Conservation (phyloP, 2,329 filamentous ascomycete species). For the Ceratocystis papillata region DNA sequence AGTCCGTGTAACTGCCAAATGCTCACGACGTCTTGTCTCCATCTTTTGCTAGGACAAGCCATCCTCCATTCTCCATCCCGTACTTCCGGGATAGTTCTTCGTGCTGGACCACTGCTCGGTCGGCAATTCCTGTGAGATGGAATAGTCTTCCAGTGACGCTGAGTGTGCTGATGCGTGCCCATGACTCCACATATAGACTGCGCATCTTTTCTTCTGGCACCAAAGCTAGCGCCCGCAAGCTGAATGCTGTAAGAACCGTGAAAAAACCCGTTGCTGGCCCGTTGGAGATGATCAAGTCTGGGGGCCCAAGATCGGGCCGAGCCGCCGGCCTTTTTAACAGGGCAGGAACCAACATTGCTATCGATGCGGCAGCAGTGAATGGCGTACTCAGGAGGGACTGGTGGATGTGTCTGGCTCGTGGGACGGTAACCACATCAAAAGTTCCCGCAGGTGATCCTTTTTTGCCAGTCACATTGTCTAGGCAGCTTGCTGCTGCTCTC, state of each 20-base stretch:
- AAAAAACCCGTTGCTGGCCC: conserved; percentile 82
- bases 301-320: conserved; percentile 33
- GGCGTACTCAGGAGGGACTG: conserved; percentile 68
- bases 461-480: neutral
- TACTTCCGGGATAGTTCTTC: conserved; percentile 45
- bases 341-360: conserved; percentile 50
- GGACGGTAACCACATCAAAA: conserved; percentile 57
- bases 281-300: conserved; percentile 76
- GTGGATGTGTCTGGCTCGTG: conserved; percentile 69
- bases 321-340: conserved; percentile 35
- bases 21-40: neutral
- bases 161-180: conserved; percentile 71
- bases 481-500: neutral
- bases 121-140: conserved; percentile 51
- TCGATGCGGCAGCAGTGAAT: conserved; percentile 53
- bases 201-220: conserved; percentile 49
- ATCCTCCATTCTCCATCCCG: conserved; percentile 26
- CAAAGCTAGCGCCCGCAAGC: conserved; percentile 38
- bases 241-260: conserved; percentile 44
- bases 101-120: conserved; percentile 78
- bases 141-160: conserved; percentile 78
- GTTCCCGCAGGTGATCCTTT: conserved; percentile 32
- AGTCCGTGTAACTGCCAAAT: neutral
- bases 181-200: conserved; percentile 82
- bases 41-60: conserved; percentile 17